phyloP scores from a whole-genome alignment of 2,329 filamentous ascomycete genomes.

The Dryadomyces quercivorus region DNA sequence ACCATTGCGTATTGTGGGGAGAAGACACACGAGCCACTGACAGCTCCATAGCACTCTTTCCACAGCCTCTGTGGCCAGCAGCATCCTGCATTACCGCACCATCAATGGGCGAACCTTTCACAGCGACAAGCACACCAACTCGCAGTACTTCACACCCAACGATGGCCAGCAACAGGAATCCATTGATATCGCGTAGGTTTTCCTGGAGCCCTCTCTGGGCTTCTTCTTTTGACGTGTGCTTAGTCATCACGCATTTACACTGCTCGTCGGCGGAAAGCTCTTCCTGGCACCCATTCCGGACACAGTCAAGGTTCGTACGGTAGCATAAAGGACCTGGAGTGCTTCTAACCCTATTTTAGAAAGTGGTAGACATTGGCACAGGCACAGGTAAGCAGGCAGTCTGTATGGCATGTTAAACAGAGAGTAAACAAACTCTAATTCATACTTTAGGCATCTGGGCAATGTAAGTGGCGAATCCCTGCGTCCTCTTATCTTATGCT shows the following conservation, averaged over 20 bases:
- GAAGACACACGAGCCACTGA: too few relatives aligned
- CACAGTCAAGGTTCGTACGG: neutral
- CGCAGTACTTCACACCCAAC: neutral
- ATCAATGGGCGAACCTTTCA: neutral
- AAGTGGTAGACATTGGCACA: conserved; percentile 35
- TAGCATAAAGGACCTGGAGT: neutral
- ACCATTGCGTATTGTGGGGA: too few relatives aligned
- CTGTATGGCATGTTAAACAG: neutral
- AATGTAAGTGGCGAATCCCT: conserved; percentile 3
- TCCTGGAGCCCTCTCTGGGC: neutral
- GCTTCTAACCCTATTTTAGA: conserved; percentile 12
- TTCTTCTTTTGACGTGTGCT: neutral
- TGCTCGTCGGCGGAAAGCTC: neutral
- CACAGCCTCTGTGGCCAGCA: neutral
- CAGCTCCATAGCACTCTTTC: neutral
- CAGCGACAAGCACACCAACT: neutral
- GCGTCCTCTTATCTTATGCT: too few relatives aligned
- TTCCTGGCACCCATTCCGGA: neutral
- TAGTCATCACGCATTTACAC: neutral
- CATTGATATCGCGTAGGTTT: neutral
- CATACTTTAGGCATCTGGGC: conserved; percentile 17
- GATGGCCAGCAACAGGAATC: neutral
- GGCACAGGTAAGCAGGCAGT: conserved; percentile 25
- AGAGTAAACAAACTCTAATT: too few relatives aligned
- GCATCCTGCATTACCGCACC: neutral